Conservation (phyloP, 2,329 filamentous ascomycete genomes). For the Metarhizium rileyi region DNA sequence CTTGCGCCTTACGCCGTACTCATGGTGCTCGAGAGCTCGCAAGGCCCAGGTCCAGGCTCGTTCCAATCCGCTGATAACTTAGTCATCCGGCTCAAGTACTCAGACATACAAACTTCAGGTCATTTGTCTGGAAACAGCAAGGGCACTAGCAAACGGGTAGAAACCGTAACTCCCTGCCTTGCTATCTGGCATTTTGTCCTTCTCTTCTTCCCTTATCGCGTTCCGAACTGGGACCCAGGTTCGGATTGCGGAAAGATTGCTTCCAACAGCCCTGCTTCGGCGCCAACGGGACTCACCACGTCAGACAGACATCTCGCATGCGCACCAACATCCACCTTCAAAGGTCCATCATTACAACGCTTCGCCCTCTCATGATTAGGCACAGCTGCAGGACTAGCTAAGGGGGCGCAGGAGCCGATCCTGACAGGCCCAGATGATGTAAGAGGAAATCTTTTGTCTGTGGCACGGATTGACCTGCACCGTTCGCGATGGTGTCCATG, state of each 20-base stretch:
- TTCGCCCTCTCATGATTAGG: constrained; percentile 5
- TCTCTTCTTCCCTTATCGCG: too few relatives aligned
- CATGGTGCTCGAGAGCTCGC: background rate
- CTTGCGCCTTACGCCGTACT: background rate
- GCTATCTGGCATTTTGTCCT: too few relatives aligned
- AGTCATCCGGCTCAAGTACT: too few relatives aligned
- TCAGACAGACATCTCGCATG: constrained; percentile 7
- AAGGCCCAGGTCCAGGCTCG: background rate
- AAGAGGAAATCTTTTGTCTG: background rate
- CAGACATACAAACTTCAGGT: too few relatives aligned
- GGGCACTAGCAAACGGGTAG: too few relatives aligned
- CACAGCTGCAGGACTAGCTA: constrained; percentile 3
- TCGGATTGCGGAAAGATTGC: too few relatives aligned
- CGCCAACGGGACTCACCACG: constrained; percentile 8
- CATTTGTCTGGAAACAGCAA: too few relatives aligned
- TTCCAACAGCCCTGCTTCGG: constrained; percentile 1
- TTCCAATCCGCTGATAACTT: background rate
- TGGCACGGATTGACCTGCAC: background rate
- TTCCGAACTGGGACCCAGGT: too few relatives aligned
- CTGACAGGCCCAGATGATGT: background rate
- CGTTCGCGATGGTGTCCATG: background rate
- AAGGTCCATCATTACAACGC: background rate
- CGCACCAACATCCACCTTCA: background rate
- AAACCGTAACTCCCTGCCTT: too few relatives aligned
- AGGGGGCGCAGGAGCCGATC: background rate